Evolutionary conservation across 495 filamentous ascomycete genomes (phyloP).

Genomic region (Pseudomonodictys pantanalensis): DNA sequence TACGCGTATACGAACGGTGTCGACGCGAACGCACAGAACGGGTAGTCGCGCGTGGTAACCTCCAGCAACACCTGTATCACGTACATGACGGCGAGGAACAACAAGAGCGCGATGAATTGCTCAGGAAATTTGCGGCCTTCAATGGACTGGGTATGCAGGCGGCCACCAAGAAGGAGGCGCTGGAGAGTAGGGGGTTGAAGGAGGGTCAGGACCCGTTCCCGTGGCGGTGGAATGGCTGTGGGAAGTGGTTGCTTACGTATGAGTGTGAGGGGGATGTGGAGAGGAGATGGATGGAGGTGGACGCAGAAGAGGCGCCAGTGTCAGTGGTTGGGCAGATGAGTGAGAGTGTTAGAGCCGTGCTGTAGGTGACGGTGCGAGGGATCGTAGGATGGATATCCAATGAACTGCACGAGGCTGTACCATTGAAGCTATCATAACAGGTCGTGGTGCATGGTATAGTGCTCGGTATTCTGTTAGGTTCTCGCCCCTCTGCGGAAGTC

Average conservation of each 20-base stretch:
- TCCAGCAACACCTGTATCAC: constrained; percentile 53
- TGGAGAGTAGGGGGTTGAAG: constrained; percentile 2
- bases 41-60: constrained; percentile 52
- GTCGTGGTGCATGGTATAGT: too few relatives aligned
- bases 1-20: constrained; percentile 50
- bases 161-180: constrained; percentile 10
- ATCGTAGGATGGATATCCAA: too few relatives aligned
- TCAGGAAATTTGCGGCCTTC: constrained; percentile 5
- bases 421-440: too few relatives aligned
- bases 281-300: constrained; percentile 13
- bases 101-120: constrained; percentile 45
- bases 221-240: constrained; percentile 28
- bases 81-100: constrained; percentile 55
- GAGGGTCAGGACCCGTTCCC: constrained; percentile 24
- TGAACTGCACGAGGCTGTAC: too few relatives aligned
- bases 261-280: constrained; percentile 28
- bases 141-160: constrained; percentile 13
- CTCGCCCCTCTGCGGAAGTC: too few relatives aligned
- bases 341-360: too few relatives aligned
- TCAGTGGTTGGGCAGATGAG: too few relatives aligned
- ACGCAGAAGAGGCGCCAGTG: too few relatives aligned
- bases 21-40: constrained; percentile 51
- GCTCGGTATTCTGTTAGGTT: too few relatives aligned
- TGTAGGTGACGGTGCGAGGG: too few relatives aligned
- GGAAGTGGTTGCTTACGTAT: constrained; percentile 31